phyloP scores from a whole-genome alignment of 1,284 basidiomycete genomes.

The Cryptococcus floricola region DNA sequence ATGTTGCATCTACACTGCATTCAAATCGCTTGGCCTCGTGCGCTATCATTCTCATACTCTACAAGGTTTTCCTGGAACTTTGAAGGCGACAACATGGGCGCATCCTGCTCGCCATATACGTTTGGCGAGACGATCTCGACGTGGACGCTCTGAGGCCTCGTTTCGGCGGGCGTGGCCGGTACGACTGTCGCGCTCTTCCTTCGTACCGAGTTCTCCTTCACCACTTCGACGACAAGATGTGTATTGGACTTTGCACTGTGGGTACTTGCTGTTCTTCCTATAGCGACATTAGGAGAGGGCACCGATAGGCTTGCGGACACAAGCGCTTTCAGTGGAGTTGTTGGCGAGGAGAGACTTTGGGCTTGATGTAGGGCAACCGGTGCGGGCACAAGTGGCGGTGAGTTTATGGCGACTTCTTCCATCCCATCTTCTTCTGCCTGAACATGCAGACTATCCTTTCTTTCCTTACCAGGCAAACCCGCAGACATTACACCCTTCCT shows the following conservation, averaged over 20 bases:
- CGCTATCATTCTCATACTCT: background rate
- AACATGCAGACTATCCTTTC: background rate
- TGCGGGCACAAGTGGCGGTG: too few species aligned
- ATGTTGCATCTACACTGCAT: background rate
- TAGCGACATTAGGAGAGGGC: too few species aligned
- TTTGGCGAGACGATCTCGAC: background rate
- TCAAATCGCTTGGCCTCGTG: background rate
- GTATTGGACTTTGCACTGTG: too few species aligned
- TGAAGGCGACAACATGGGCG: background rate
- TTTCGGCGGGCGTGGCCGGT: background rate
- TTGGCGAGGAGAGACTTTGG: too few species aligned
- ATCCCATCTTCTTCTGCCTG: too few species aligned
- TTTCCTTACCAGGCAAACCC: background rate
- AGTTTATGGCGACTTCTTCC: too few species aligned
- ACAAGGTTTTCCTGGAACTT: background rate
- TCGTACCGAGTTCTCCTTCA: slow-evolving; percentile 8
- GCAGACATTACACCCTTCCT: background rate
- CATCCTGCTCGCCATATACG: background rate
- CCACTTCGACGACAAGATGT: slow-evolving; percentile 1
- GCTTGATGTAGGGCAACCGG: too few species aligned
- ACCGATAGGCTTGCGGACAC: too few species aligned
- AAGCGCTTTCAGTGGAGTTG: too few species aligned
- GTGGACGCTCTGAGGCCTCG: background rate
- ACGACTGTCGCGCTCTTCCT: background rate
- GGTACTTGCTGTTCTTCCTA: too few species aligned